Conservation (phyloP, 2,329 filamentous ascomycete species). For the Cladophialophora chaetospira region DNA sequence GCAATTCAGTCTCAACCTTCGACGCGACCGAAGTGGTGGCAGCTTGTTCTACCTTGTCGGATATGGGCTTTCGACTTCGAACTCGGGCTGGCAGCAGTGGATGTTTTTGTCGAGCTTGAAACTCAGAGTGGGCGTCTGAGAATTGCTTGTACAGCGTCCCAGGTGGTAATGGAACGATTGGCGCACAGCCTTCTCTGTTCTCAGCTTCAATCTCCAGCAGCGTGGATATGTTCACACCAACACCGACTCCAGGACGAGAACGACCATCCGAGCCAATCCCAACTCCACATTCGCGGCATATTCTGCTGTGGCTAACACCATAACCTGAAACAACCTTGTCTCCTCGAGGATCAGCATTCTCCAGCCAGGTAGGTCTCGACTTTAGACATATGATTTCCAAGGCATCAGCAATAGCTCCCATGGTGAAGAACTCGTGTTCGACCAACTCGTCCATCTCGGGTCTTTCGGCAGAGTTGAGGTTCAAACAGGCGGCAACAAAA, state of each 20-base stretch:
- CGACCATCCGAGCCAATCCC: constrained; percentile 46
- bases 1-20: constrained; percentile 5
- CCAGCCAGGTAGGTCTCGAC: constrained; percentile 47
- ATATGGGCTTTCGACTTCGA: constrained; percentile 26
- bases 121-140: constrained; percentile 44
- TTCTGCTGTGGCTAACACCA: constrained; percentile 47
- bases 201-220: constrained; percentile 50
- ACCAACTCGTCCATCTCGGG: constrained; percentile 54
- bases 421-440: constrained; percentile 53
- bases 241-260: constrained; percentile 46
- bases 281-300: constrained; percentile 50
- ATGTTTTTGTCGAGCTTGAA: constrained; percentile 38
- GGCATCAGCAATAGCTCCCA: constrained; percentile 51
- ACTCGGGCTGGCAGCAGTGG: constrained; percentile 20
- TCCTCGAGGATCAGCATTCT: constrained; percentile 48
- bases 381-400: constrained; percentile 45
- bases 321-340: constrained; percentile 48
- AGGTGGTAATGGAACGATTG: constrained; percentile 47
- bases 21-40: neutral
- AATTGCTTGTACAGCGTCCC: constrained; percentile 51
- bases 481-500: constrained; percentile 51
- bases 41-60: constrained; percentile 9
- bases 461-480: constrained; percentile 50
- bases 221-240: constrained; percentile 48
- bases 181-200: constrained; percentile 48